Base-by-base conservation (phyloP, 306 rosid species). In the Glycine soja region DNA sequence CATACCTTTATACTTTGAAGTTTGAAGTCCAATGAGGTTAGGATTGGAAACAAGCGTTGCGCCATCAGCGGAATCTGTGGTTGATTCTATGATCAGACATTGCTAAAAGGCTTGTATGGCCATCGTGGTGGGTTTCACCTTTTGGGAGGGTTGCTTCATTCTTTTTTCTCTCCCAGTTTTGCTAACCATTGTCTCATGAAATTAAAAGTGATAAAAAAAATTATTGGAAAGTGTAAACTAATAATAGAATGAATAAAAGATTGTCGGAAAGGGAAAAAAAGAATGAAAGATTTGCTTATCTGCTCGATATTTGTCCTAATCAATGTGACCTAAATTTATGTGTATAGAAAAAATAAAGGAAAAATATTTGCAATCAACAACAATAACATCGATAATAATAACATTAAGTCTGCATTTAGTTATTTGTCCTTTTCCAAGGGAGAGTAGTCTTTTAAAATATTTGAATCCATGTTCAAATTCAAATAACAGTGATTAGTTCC, bases 101-200 rank as follows among this genome's bases (percentile, higher is more conserved):
- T 57, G 8, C 36, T 70, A 80, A 72, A 75, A 73, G 57, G 74
- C 18, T 71, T 14, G 4, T 40, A 52, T 45, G 82, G 75, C 69
- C 76, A 66, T 65, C n/a, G 81, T 43, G 38, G 70, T 76, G 68
- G 85, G 85, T 68, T 74, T 70, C 8, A 47, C 71, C 36, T 79
- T 61, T 70, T 58, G 6, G 80, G 54, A 62, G 76, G 19, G 68
- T 50, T 76, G 16, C 45, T 32, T 62, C 43, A 1, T 61, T 24
- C 66, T 30, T 10, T 10, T 10, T 34, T 62, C 7, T 15, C 43
- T 62, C 43, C 16, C 43, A 24, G 10, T 61, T 30, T 30, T 61
- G 14, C 40, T 61, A 4, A 61, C 42, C 42, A 62, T 11, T 62
- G 43, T 62, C 16, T 18, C 43, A 12, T 6, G 63, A 57, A 7